Base-by-base conservation (phyloP, 768 basidiomycete species). In the Holtermannia corniformis region DNA sequence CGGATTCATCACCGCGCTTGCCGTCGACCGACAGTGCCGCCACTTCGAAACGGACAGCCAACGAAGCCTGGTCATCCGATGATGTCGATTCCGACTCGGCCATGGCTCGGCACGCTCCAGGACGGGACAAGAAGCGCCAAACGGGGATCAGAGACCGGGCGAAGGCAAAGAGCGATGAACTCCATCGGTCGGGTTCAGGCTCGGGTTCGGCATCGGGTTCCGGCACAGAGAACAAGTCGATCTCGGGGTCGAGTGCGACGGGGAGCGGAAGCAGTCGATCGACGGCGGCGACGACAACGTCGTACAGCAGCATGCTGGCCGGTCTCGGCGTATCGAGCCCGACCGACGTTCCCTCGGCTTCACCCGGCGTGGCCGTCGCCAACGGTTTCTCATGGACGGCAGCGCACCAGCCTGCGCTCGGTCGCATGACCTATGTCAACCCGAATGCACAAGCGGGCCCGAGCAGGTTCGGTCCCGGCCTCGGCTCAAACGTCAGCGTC, bases 401-500 rank as follows among this genome's bases (percentile, higher is more conserved):
- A 16, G 24, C 41, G 2, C 54, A 49, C 7, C 47, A 41, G 22
- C 48, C 54, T 4, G 44, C 44, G 23, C 43, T 55, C 2, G 59
- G 58, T n/a, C 53, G 60, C 24, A 57, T 60, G 37, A 65, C 66
- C 32, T 71, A 68, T 50, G 60, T 66, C 47, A 71, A 71, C 50
- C 68, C 68, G 5, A 63, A 63, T 0, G 60, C 64, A 19, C n/a
- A n/a, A n/a, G 32, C 32, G 7, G 32, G 32, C 16, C 32, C 43
- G 11, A 44, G 22, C n/a, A 7, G 19, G n/a, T 22, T 19, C 4
- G 32, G 19, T 50, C 23, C 24, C 50, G 12, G 26, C 46, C 40
- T 49, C 26, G 3, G 27, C 24, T 14, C 44, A 20, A 14, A 27
- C 50, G 3, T 41, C 20, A 4, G 44, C 46, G 3, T 58, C 62